A percentile compares a stretch with the other conserved stretches of the same genome.
Conservation (phyloP, 441 rosid species). For the Flueggea neowawraea region DNA sequence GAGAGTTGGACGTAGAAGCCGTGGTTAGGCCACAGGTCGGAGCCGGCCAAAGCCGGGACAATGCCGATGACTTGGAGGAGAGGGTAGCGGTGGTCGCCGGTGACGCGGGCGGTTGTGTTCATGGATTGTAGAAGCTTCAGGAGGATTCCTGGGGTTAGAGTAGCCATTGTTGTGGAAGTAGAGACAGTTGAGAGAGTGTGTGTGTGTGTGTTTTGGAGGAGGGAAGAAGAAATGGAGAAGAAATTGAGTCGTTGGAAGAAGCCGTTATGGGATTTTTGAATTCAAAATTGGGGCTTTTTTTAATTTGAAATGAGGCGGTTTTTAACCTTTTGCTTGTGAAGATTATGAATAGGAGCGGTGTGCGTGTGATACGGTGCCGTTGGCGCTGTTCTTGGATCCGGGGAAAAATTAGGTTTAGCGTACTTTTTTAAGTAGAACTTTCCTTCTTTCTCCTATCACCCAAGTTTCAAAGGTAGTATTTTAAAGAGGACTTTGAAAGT, state of each 20-base stretch:
- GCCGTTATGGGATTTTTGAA: constrained; percentile 56
- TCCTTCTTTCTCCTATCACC: too few species aligned
- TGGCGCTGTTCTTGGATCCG: too few species aligned
- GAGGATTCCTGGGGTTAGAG: constrained; percentile 79
- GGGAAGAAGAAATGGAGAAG: neutral
- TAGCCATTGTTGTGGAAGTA: constrained; percentile 45
- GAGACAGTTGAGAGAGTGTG: neutral
- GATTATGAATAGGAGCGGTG: too few species aligned
- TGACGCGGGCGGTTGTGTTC: constrained; percentile 68
- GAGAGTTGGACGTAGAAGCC: constrained; percentile 94
- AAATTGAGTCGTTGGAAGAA: neutral
- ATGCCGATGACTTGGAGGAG: constrained; percentile 85
- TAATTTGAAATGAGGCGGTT: constrained; percentile 2
- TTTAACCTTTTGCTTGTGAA: too few species aligned
- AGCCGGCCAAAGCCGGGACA: constrained; percentile 84
- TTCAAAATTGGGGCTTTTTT: constrained; percentile 21
- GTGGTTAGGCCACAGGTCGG: constrained; percentile 87
- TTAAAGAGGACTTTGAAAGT: too few species aligned
- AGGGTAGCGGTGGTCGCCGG: constrained; percentile 91
- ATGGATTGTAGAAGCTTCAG: constrained; percentile 86
- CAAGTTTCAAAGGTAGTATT: too few species aligned
- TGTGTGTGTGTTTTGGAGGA: neutral
- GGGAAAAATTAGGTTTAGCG: too few species aligned
- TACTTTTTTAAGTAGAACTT: too few species aligned
- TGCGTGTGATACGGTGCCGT: too few species aligned